A percentile compares a stretch with the other conserved stretches of the same genome.
Evolutionary conservation across 495 filamentous ascomycete species (phyloP).

Genomic region (Lasiosphaeria miniovina): DNA sequence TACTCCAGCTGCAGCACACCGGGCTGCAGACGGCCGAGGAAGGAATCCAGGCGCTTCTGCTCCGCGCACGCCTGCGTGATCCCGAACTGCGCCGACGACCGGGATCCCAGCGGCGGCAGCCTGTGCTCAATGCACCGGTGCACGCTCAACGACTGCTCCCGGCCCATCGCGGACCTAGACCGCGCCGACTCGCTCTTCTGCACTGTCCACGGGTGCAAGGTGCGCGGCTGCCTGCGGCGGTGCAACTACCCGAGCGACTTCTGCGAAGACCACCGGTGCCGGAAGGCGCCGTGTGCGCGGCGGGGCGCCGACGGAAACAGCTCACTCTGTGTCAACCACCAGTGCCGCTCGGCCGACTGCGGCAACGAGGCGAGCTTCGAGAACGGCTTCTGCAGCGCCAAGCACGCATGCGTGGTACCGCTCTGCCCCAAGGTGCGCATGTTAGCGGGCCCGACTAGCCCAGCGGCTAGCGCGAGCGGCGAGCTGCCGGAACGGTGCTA

Average conservation of each 20-base stretch:
- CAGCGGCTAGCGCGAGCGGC: background rate
- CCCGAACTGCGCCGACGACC: slow-evolving; percentile 6
- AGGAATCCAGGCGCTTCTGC: slow-evolving; percentile 8
- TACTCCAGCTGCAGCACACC: slow-evolving; percentile 4
- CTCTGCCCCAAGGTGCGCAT: slow-evolving; percentile 6
- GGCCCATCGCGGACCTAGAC: background rate
- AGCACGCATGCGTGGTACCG: slow-evolving; percentile 7
- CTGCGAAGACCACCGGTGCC: slow-evolving; percentile 12
- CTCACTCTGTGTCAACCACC: slow-evolving; percentile 8
- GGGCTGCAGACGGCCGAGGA: slow-evolving; percentile 6
- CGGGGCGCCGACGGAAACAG: background rate
- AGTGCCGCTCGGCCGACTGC: slow-evolving; percentile 7
- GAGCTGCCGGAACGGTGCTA: slow-evolving; percentile 6
- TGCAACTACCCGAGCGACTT: background rate
- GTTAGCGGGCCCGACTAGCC: background rate
- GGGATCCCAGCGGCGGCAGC: background rate
- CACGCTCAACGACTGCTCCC: slow-evolving; percentile 10
- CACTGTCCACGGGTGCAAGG: slow-evolving; percentile 10
- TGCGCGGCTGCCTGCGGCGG: background rate
- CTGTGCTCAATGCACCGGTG: slow-evolving; percentile 9
- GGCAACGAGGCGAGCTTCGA: slow-evolving; percentile 1
- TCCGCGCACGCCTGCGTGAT: slow-evolving; percentile 10
- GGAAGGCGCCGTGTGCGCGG: background rate
- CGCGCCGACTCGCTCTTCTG: slow-evolving; percentile 9
- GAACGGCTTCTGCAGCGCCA: slow-evolving; percentile 7